Evolutionary conservation across 345 rosid species (phyloP).

Genomic region (Gossypium herbaceum): DNA sequence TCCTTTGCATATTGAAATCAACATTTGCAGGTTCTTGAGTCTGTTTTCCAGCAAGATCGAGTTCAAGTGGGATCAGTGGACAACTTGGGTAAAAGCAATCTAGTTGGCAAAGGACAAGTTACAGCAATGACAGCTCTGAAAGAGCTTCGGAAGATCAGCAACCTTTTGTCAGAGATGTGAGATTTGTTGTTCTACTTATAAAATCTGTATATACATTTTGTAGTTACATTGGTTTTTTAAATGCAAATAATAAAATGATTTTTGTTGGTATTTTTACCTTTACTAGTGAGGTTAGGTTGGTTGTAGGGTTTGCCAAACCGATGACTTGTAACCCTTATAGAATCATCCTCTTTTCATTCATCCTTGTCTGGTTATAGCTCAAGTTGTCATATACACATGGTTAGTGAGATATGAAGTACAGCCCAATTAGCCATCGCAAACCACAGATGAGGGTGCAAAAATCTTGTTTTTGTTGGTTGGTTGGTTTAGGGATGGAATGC

Average conservation of each 20-base stretch:
- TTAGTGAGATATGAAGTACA: neutral
- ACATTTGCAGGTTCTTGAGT: conserved; percentile 68
- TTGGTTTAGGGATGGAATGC: too few species aligned
- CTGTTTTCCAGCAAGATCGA: conserved; percentile 86
- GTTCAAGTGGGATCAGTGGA: conserved; percentile 61
- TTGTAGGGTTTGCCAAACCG: neutral
- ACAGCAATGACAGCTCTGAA: conserved; percentile 83
- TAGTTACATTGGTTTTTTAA: conserved; percentile 41
- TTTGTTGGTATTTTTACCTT: neutral
- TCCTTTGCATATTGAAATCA: neutral
- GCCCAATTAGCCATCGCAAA: too few species aligned
- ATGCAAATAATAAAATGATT: conserved; percentile 34
- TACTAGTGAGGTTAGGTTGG: neutral
- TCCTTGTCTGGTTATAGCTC: neutral
- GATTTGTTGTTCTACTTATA: conserved; percentile 25
- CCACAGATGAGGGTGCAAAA: too few species aligned
- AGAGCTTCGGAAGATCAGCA: conserved; percentile 94
- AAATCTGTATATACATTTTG: conserved; percentile 45
- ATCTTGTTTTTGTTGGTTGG: too few species aligned
- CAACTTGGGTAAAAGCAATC: conserved; percentile 59
- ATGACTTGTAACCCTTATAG: neutral
- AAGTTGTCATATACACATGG: neutral
- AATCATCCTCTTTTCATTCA: neutral
- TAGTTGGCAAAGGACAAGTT: conserved; percentile 87
- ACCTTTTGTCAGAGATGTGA: conserved; percentile 90